These are phyloP conservation scores for Collybiopsis confluens DNA, from an alignment of 768 basidiomycete genomes.

Conservation along the genomic window DNA sequence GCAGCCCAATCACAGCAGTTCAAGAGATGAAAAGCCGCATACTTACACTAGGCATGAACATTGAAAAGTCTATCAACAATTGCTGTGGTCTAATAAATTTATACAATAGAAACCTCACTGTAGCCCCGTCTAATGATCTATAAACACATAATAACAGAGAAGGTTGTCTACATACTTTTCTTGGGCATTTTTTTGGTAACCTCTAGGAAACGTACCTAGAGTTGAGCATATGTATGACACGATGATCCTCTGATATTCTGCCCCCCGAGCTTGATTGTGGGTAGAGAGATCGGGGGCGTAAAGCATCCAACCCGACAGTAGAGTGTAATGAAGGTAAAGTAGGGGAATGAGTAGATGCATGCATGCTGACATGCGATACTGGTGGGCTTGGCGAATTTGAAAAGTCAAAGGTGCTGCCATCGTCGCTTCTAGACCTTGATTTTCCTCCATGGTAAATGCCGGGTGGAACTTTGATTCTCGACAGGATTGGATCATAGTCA, in stretches of 20 bases:
- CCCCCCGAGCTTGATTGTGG: constrained; percentile 22
- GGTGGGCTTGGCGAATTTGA: constrained; percentile 8
- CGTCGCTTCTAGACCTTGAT: constrained; percentile 34
- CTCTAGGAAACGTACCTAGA: constrained; percentile 25
- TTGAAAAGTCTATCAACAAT: too few species aligned
- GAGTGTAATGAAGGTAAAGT: constrained; percentile 38
- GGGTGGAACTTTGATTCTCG: constrained; percentile 39
- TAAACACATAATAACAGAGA: too few species aligned
- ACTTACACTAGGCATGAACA: too few species aligned
- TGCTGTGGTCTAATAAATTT: too few species aligned
- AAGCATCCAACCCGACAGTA: constrained; percentile 26
- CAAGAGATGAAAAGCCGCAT: too few species aligned
- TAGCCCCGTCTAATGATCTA: too few species aligned
- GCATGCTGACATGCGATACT: constrained; percentile 8
- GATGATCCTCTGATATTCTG: constrained; percentile 48
- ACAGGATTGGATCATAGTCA: constrained; percentile 38
- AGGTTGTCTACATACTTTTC: too few species aligned
- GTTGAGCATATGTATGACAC: constrained; percentile 59
- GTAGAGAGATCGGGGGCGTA: constrained; percentile 21
- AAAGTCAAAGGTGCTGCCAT: constrained; percentile 17
- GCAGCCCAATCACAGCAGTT: too few species aligned
- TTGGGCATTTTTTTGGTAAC: too few species aligned
- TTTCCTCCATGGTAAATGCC: constrained; percentile 46
- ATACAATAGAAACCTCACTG: too few species aligned
- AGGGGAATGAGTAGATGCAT: constrained; percentile 7